Percentiles rank a stretch among this genome's conserved stretches.
phyloP scores from a whole-genome alignment of 2,329 filamentous ascomycete genomes.

The Claviceps sp. region DNA sequence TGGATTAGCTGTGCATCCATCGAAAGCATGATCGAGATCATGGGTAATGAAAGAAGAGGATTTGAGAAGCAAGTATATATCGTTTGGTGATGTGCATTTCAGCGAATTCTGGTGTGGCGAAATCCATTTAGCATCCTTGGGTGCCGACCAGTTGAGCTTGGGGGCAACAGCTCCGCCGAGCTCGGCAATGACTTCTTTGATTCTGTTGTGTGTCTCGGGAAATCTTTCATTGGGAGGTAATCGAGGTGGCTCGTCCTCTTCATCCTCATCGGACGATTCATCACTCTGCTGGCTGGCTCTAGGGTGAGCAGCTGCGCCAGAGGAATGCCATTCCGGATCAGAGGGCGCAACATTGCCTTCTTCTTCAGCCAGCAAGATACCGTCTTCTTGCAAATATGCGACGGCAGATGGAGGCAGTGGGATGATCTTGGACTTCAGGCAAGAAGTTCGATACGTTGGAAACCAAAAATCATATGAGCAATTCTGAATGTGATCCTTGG shows the following conservation, averaged over 20 bases:
- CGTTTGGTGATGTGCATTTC: slow-evolving; percentile 77
- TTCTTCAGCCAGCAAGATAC: slow-evolving; percentile 74
- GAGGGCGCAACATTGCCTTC: slow-evolving; percentile 42
- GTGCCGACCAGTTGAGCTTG: slow-evolving; percentile 95
- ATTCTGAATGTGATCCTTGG: slow-evolving; percentile 76
- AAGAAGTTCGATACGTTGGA: slow-evolving; percentile 64
- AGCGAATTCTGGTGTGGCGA: slow-evolving; percentile 72
- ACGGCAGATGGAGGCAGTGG: slow-evolving; percentile 64
- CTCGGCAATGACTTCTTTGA: slow-evolving; percentile 65
- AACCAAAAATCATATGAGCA: slow-evolving; percentile 95
- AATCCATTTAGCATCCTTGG: slow-evolving; percentile 94
- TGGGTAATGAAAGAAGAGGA: slow-evolving; percentile 90
- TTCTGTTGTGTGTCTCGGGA: slow-evolving; percentile 59
- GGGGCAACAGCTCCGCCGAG: slow-evolving; percentile 79
- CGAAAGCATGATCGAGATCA: slow-evolving; percentile 86
- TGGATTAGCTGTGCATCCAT: slow-evolving; percentile 41
- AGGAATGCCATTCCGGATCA: slow-evolving; percentile 36
- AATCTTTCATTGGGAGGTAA: slow-evolving; percentile 44
- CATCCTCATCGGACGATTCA: slow-evolving; percentile 31
- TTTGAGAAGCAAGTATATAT: slow-evolving; percentile 88
- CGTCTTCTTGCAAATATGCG: slow-evolving; percentile 79
- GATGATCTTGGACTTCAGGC: slow-evolving; percentile 77
- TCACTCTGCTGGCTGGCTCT: slow-evolving; percentile 25
- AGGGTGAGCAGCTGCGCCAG: slow-evolving; percentile 13
- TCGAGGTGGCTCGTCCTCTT: slow-evolving; percentile 28